Base-by-base conservation (phyloP, 345 rosid species). In the Eucalyptus curtisii region DNA sequence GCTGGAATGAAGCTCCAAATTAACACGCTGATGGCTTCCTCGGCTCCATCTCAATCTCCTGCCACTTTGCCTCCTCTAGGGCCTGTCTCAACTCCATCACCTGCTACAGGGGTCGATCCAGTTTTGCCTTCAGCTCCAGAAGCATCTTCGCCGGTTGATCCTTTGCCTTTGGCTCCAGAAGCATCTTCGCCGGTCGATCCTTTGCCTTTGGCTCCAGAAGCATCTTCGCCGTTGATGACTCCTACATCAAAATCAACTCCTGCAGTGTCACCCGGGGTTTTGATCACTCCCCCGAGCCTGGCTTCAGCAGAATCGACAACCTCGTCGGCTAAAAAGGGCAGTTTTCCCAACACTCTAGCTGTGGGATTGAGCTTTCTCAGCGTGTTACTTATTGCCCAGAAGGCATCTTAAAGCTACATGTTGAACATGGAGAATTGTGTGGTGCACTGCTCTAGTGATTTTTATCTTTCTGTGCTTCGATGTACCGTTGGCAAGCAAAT, bases 1-100 rank as follows among this genome's bases (percentile, higher is more conserved):
- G 88, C 86, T 16, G 91, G 91, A 25, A 90, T 90, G 91, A 90
- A 90, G 87, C 86, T 90, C 68, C 88, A 88, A 47, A 55, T 90
- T 17, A 66, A 87, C 86, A 85, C 88, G 22, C 61, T 90, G 33
- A 68, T 27, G 2, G 71, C 91, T 17, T 85, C 87, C 40, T 52
- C 82, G 10, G 45, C 88, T 45, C 59, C 91, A 48, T 45, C 87
- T 4, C 85, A 13, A 27, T 55, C 88, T 49, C 52, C 86, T 27
- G 31, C 27, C 15, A 82, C 49, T 20, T 50, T 88, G 68, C 87
- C 64, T 49, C 27, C 82, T 40, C 82, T 76, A 7, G 61, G 50
- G 31, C 88, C 90, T 13, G 64, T 64, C 40, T 19, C 82, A 6
- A 3, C 88, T 40, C 88, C 88, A 49, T 48, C 90, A 22, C 33